These are phyloP conservation scores for Lolium rigidum DNA, from an alignment of 176 grass and related monocot species.

Conservation along the genomic window DNA sequence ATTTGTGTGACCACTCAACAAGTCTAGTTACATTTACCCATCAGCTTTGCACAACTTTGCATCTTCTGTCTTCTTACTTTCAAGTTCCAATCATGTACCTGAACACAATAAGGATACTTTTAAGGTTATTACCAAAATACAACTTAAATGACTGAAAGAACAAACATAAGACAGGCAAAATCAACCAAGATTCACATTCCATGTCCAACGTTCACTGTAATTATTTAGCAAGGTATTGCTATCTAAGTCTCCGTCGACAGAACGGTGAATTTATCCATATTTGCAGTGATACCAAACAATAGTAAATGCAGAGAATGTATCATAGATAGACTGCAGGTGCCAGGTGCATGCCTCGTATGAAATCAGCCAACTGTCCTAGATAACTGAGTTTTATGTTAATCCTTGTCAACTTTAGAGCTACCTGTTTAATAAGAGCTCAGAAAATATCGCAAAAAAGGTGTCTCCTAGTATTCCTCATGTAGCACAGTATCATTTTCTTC, in stretches of 20 bases:
- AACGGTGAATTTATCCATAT: not conserved
- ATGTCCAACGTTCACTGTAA: not conserved
- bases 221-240: not conserved
- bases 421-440: not conserved
- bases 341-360: no score
- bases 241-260: not conserved
- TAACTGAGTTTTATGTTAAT: not conserved
- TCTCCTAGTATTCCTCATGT: no score
- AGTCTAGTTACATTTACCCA: constrained; percentile 45
- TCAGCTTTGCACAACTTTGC: constrained; percentile 37
- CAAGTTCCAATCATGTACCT: constrained; percentile 33
- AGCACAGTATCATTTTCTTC: not conserved
- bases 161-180: not conserved
- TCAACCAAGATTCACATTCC: not conserved
- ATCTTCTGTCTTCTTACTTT: constrained; percentile 43
- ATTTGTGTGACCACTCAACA: constrained; percentile 37
- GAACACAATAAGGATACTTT: not conserved
- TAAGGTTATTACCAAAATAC: not conserved
- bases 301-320: not conserved
- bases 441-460: not conserved
- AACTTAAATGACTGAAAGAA: not conserved
- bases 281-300: not conserved
- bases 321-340: not conserved
- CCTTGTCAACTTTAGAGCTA: not conserved
- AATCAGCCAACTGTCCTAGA: not conserved